Percentiles rank a stretch among this genome's conserved stretches.
These are phyloP conservation scores for Populus simonii DNA, from an alignment of 345 rosid genomes.

Conservation along the genomic window DNA sequence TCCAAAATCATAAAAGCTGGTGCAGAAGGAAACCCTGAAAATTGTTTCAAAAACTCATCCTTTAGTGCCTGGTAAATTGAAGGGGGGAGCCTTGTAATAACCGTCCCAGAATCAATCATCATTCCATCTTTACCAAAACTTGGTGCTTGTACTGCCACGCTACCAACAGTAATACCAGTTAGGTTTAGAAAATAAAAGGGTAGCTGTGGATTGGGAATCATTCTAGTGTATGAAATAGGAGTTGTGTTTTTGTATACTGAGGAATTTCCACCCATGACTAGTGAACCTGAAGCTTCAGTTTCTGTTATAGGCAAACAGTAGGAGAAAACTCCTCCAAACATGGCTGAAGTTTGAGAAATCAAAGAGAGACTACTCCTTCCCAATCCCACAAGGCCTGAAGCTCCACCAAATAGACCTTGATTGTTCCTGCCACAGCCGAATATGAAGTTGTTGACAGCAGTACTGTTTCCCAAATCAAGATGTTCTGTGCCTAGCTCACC, in stretches of 20 bases:
- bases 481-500: conserved; percentile 65
- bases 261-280: conserved; percentile 57
- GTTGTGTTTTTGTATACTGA: conserved; percentile 61
- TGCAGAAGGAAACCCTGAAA: conserved; percentile 62
- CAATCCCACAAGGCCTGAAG: conserved; percentile 84
- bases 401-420: conserved; percentile 76
- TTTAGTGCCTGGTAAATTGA: conserved; percentile 64
- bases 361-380: conserved; percentile 73
- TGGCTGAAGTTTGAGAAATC: conserved; percentile 52
- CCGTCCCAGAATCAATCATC: conserved; percentile 85
- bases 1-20: conserved; percentile 73
- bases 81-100: conserved; percentile 74
- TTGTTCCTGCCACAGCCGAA: conserved; percentile 85
- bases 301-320: conserved; percentile 75
- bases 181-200: conserved; percentile 77
- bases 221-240: conserved; percentile 56
- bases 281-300: conserved; percentile 64
- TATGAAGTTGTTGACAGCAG: conserved; percentile 40
- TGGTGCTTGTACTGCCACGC: conserved; percentile 37
- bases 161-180: conserved; percentile 63
- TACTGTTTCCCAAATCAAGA: conserved; percentile 41
- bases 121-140: conserved; percentile 45
- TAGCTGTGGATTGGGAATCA: conserved; percentile 57
- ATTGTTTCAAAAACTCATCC: conserved; percentile 67
- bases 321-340: conserved; percentile 73